Evolutionary conservation across 495 filamentous ascomycete genomes (phyloP).

Genomic region (Trichocladium uniseriatum): DNA sequence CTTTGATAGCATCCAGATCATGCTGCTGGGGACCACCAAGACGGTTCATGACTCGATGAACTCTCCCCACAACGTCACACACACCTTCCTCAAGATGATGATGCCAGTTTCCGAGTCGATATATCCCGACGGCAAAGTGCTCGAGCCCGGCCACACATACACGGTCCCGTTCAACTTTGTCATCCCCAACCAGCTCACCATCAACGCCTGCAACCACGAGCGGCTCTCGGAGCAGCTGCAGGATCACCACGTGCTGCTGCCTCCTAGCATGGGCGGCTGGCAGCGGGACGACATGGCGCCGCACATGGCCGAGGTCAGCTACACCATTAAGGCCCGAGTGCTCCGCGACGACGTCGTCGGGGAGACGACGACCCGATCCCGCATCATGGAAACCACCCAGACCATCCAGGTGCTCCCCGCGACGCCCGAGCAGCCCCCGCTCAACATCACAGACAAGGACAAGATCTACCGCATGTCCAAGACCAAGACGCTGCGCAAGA

Average conservation of each 20-base stretch:
- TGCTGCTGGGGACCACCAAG: conserved; percentile 58
- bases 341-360: conserved; percentile 28
- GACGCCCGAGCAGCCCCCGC: conserved; percentile 63
- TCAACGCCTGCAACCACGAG: conserved; percentile 41
- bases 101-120: conserved; percentile 65
- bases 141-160: conserved; percentile 58
- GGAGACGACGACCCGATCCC: conserved; percentile 19
- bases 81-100: conserved; percentile 66
- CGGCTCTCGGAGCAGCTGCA: conserved; percentile 47
- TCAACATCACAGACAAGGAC: conserved; percentile 51
- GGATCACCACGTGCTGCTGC: conserved; percentile 66
- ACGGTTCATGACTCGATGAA: conserved; percentile 35
- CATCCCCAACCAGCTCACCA: conserved; percentile 63
- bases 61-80: conserved; percentile 35
- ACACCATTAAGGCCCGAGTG: conserved; percentile 56
- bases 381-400: conserved; percentile 40
- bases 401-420: conserved; percentile 72
- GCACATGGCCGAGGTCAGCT: conserved; percentile 67
- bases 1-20: conserved; percentile 75
- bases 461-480: conserved; percentile 58
- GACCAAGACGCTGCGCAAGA: conserved; percentile 70
- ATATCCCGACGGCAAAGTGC: conserved; percentile 60
- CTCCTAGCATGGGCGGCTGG: conserved; percentile 71
- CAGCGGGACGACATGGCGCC: conserved; percentile 73
- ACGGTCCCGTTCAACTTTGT: conserved; percentile 82